Evolutionary conservation across 2,329 filamentous ascomycete species (phyloP), one percentile per base, ranked within the genome.

Genomic region (Phialophora tarda): DNA sequence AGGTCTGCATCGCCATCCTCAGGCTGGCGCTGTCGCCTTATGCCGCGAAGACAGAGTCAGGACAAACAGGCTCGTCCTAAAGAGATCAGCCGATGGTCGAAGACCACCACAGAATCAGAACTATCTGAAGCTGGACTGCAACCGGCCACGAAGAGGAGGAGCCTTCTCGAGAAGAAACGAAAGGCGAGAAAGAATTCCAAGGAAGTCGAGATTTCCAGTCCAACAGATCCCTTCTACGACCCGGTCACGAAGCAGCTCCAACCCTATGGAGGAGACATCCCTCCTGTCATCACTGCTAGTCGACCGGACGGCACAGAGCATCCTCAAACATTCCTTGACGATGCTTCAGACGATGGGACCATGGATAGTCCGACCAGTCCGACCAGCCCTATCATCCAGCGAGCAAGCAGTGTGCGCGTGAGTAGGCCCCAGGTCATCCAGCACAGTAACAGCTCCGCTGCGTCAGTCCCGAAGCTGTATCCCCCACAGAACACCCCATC

Each of bases 321-420:
- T 7, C 53, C 28, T 55, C 53, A 21, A 23, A 55, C 28, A 32
- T 55, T 55, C 17, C 53, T 21, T 21, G 53, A 55, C 6, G 53
- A 55, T 21, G 26, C 53, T 11, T 55, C 53, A 30, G 53, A 55
- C 26, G 28, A 55, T 54, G 62, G 67, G 38, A 67, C 48, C 10
- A 26, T 60, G 7, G 68, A 68, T 38, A 53, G 50, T 17, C 60
- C 59, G 23, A 60, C 48, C 12, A 61, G 61, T 30, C 68, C 69
- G 6, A 61, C 50, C 8, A 61, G 61, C 30, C 68, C 69, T 6
- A 38, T 71, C n/a, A 50, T 73, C 8, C 66, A 71, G 21, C 67
- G 71, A 41, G 72, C 72, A 38, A 73, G 69, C 66, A 72, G 71
- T 59, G 71, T 71, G 11, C 70, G 71, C 21, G 70, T 71, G n/a